Percentiles rank a stretch among this genome's conserved stretches.
These are phyloP conservation scores for Uronychia setigera DNA, from an alignment of 73 alveolate genomes.

Conservation along the genomic window DNA sequence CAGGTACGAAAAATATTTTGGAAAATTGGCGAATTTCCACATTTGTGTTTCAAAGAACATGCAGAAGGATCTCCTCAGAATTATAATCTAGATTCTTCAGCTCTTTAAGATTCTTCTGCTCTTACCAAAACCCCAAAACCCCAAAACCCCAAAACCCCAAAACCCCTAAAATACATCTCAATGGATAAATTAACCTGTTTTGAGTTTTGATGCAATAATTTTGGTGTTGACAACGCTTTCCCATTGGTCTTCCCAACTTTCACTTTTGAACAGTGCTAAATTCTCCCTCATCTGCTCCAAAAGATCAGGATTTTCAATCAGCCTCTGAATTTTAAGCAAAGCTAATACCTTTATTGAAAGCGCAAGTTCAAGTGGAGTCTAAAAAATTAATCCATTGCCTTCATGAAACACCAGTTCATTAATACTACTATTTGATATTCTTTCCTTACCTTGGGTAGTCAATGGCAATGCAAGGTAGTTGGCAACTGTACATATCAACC, in stretches of 20 bases:
- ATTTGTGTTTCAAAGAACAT: constrained; percentile 90
- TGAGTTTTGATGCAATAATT: too few relatives aligned
- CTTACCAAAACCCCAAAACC: constrained; percentile 72
- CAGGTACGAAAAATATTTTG: constrained; percentile 85
- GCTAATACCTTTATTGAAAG: too few relatives aligned
- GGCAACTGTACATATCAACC: constrained; percentile 96
- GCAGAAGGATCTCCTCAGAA: constrained; percentile 74
- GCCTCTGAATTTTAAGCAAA: too few relatives aligned
- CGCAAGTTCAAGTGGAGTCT: too few relatives aligned
- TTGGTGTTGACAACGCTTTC: too few relatives aligned
- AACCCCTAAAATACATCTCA: too few relatives aligned
- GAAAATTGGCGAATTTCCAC: constrained; percentile 84
- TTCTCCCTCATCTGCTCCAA: too few relatives aligned
- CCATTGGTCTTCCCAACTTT: too few relatives aligned
- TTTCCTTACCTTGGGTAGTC: constrained; percentile 60
- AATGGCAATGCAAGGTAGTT: constrained; percentile 85
- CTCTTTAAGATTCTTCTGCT: constrained; percentile 69
- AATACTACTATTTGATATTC: constrained; percentile 73
- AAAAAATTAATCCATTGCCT: constrained; percentile 50
- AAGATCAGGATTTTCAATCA: too few relatives aligned
- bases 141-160: too few relatives aligned
- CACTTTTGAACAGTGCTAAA: too few relatives aligned
- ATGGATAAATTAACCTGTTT: too few relatives aligned
- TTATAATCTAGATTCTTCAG: constrained; percentile 75
- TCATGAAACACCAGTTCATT: constrained; percentile 73